Percentiles rank a stretch among this genome's conserved stretches.
phyloP scores from a whole-genome alignment of 2,329 filamentous ascomycete genomes.

The Blastomyces emzantsi region DNA sequence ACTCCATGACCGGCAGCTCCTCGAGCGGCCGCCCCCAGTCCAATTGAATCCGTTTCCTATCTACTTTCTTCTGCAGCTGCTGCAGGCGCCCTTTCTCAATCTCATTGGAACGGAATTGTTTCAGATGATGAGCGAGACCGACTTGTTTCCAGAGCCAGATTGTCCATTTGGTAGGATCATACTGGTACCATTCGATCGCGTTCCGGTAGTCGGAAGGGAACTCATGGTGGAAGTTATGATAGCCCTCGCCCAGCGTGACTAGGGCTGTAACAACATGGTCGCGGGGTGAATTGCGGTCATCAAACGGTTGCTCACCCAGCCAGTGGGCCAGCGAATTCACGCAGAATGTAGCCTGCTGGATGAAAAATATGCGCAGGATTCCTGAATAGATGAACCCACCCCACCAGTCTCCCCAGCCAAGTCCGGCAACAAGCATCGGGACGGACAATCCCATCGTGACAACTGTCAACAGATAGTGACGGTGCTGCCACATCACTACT shows the following conservation, averaged over 20 bases:
- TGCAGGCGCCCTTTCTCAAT: slow-evolving; percentile 86
- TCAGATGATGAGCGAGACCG: slow-evolving; percentile 74
- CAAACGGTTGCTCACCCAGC: slow-evolving; percentile 85
- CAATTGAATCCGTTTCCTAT: slow-evolving; percentile 69
- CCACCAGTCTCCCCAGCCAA: slow-evolving; percentile 69
- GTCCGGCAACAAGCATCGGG: slow-evolving; percentile 63
- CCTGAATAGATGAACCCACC: slow-evolving; percentile 78
- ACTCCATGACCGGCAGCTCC: slow-evolving; percentile 72
- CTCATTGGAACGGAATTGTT: slow-evolving; percentile 83
- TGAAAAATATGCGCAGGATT: slow-evolving; percentile 77
- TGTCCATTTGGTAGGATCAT: slow-evolving; percentile 82
- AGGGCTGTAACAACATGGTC: slow-evolving; percentile 79
- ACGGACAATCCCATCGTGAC: slow-evolving; percentile 66
- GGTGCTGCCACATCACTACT: slow-evolving; percentile 79
- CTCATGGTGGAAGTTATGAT: slow-evolving; percentile 94
- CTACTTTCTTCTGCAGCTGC: slow-evolving; percentile 84
- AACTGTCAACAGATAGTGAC: slow-evolving; percentile 72
- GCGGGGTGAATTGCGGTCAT: slow-evolving; percentile 82
- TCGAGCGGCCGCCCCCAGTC: slow-evolving; percentile 81
- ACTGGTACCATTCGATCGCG: slow-evolving; percentile 81
- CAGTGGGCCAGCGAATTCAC: slow-evolving; percentile 90
- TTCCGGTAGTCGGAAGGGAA: slow-evolving; percentile 90
- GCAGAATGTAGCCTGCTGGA: slow-evolving; percentile 87
- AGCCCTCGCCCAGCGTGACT: slow-evolving; percentile 79
- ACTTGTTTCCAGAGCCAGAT: slow-evolving; percentile 78